A percentile compares a stretch with the other conserved stretches of the same genome.
These are phyloP conservation scores for Moesziomyces aphidis DNA, from an alignment of 1,284 basidiomycete genomes.

Conservation along the genomic window DNA sequence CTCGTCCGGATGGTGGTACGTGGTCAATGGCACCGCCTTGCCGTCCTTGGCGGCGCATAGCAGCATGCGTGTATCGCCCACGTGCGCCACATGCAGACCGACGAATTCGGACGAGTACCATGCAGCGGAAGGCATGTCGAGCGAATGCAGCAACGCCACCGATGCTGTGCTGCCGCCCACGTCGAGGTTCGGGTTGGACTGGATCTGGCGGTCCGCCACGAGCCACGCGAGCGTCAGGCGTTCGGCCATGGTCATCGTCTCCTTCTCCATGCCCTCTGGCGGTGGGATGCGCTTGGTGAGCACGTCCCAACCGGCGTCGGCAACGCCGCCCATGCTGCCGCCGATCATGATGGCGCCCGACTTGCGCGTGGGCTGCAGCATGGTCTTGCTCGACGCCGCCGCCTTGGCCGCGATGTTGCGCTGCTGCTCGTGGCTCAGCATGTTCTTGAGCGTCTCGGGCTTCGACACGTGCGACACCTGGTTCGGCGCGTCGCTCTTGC, in stretches of 20 bases:
- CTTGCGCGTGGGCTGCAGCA: slow-evolving; percentile 25
- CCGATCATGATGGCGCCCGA: slow-evolving; percentile 40
- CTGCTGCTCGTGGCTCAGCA: slow-evolving; percentile 33
- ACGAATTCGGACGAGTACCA: slow-evolving; percentile 67
- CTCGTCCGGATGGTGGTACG: slow-evolving; percentile 86
- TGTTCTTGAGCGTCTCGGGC: slow-evolving; percentile 29
- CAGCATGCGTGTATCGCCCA: slow-evolving; percentile 84
- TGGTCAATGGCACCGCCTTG: slow-evolving; percentile 76
- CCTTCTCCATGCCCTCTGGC: slow-evolving; percentile 46
- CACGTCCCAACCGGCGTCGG: slow-evolving; percentile 19
- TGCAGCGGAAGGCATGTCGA: slow-evolving; percentile 75
- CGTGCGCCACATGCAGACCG: slow-evolving; percentile 83
- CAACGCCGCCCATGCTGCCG: slow-evolving; percentile 12
- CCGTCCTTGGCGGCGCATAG: slow-evolving; percentile 82
- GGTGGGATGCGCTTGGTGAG: slow-evolving; percentile 48
- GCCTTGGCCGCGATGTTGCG: slow-evolving; percentile 1
- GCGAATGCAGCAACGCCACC: slow-evolving; percentile 85
- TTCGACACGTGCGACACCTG: slow-evolving; percentile 21
- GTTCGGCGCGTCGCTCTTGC: background rate
- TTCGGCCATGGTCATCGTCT: slow-evolving; percentile 59
- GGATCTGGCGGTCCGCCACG: slow-evolving; percentile 62
- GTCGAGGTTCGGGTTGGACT: slow-evolving; percentile 47
- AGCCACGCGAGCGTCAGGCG: slow-evolving; percentile 65
- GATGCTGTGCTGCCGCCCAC: slow-evolving; percentile 86
- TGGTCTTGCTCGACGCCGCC: slow-evolving; percentile 16